These are phyloP conservation scores for Calvatia gigantea DNA, from an alignment of 768 basidiomycete species.

Conservation along the genomic window DNA sequence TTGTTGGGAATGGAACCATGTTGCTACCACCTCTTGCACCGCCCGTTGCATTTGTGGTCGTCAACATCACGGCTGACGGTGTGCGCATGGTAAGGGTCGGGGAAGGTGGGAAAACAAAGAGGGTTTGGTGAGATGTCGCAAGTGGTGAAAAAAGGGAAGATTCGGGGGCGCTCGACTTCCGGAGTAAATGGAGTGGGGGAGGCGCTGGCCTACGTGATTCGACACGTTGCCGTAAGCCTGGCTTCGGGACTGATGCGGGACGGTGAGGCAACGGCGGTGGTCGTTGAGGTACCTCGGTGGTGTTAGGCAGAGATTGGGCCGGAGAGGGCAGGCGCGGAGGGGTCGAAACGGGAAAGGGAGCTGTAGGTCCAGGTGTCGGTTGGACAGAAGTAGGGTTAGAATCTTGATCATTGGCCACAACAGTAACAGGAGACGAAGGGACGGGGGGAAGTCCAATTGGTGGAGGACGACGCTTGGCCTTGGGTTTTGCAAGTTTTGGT, in stretches of 20 bases:
- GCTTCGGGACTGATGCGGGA: conserved; percentile 22
- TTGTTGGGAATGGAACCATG: conserved; percentile 52
- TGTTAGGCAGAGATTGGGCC: conserved; percentile 9
- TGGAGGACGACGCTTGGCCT: conserved; percentile 55
- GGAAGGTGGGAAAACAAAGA: conserved; percentile 86
- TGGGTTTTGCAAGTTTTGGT: conserved; percentile 29
- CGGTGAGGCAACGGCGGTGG: conserved; percentile 15
- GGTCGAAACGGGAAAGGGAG: conserved; percentile 3
- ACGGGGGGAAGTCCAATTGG: conserved; percentile 65
- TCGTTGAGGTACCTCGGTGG: conserved; percentile 19
- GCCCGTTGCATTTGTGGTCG: conserved; percentile 42
- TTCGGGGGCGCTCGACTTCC: conserved; percentile 25
- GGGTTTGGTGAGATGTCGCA: conserved; percentile 71
- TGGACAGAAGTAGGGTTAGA: conserved; percentile 14
- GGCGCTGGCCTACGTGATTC: conserved; percentile 53
- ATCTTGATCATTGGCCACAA: conserved; percentile 34
- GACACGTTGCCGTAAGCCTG: conserved; percentile 46
- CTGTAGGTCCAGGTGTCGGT: conserved; percentile 12
- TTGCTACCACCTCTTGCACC: conserved; percentile 21
- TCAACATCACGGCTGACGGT: conserved; percentile 81
- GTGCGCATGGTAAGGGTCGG: conserved; percentile 56
- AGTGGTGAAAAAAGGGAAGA: conserved; percentile 23
- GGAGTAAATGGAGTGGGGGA: conserved; percentile 54
- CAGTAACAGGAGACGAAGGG: conserved; percentile 68
- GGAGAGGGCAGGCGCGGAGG: conserved; percentile 1